Percentiles rank a stretch among this genome's conserved stretches.
Evolutionary conservation across 2,329 filamentous ascomycete species (phyloP).

Genomic region (Xylaria hypoxylon): DNA sequence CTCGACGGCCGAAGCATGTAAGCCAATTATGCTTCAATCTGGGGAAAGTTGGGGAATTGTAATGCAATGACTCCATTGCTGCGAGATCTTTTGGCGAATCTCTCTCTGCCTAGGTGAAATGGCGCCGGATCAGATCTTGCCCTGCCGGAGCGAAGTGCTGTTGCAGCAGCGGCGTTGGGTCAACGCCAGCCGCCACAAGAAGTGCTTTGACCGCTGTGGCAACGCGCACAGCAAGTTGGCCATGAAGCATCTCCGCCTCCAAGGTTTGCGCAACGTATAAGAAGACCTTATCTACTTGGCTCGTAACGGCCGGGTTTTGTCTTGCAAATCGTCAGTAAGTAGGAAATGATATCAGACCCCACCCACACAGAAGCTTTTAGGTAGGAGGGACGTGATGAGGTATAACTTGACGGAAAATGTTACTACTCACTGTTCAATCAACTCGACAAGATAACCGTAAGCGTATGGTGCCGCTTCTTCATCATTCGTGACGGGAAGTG

Average conservation of each 20-base stretch:
- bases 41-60: neutral
- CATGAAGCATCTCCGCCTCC: constrained; percentile 89
- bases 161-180: constrained; percentile 79
- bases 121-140: constrained; percentile 81
- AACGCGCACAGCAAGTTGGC: constrained; percentile 81
- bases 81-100: constrained; percentile 13
- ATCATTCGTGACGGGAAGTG: constrained; percentile 91
- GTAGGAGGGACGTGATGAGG: neutral
- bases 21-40: constrained; percentile 13
- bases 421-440: constrained; percentile 89
- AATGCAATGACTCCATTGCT: constrained; percentile 3
- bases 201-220: constrained; percentile 82
- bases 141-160: constrained; percentile 79
- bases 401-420: neutral
- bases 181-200: constrained; percentile 77
- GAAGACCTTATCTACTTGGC: constrained; percentile 84
- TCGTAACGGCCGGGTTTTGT: constrained; percentile 84
- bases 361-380: neutral
- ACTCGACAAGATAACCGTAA: constrained; percentile 88
- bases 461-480: constrained; percentile 97
- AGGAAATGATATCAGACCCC: neutral
- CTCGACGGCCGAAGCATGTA: constrained; percentile 6
- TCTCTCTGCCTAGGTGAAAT: constrained; percentile 69
- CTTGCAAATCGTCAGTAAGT: constrained; percentile 59
- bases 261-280: constrained; percentile 87